Conservation (phyloP, 225 moss, liverwort and hornwort species). For the Polytrichum formosum region DNA sequence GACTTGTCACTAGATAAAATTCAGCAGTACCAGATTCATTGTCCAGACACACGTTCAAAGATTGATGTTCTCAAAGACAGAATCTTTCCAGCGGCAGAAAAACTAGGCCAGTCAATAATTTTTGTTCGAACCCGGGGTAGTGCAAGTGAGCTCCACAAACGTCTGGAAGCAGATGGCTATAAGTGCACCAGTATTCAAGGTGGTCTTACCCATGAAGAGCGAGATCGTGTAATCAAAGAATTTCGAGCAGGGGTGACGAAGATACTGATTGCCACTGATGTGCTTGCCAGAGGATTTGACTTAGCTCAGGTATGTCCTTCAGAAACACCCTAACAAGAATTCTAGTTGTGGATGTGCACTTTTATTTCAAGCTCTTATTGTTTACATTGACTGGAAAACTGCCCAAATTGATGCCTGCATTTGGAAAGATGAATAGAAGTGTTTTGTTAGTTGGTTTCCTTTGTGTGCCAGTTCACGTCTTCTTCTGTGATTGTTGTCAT, state of each 20-base stretch:
- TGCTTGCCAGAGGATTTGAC: constrained; percentile 94
- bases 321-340: no score
- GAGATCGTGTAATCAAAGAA: constrained; percentile 86
- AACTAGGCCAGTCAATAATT: constrained; percentile 89
- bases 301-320: constrained; percentile 75
- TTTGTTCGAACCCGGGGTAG: constrained; percentile 84
- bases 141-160: constrained; percentile 85
- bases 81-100: constrained; percentile 87
- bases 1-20: constrained; percentile 86
- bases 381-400: no score
- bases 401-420: no score
- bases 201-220: constrained; percentile 81
- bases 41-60: constrained; percentile 59
- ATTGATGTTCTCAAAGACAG: constrained; percentile 77
- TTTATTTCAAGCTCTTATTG: no score
- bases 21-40: constrained; percentile 88
- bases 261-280: constrained; percentile 89
- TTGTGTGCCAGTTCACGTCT: no score
- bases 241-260: constrained; percentile 90
- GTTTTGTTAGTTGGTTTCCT: no score
- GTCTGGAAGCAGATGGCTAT: constrained; percentile 73
- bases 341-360: no score
- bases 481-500: no score
- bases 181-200: constrained; percentile 97
- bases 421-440: no score